A percentile compares a stretch with the other conserved stretches of the same genome.
Conservation (phyloP, 75 land plant species). For the Gnetum montanum region DNA sequence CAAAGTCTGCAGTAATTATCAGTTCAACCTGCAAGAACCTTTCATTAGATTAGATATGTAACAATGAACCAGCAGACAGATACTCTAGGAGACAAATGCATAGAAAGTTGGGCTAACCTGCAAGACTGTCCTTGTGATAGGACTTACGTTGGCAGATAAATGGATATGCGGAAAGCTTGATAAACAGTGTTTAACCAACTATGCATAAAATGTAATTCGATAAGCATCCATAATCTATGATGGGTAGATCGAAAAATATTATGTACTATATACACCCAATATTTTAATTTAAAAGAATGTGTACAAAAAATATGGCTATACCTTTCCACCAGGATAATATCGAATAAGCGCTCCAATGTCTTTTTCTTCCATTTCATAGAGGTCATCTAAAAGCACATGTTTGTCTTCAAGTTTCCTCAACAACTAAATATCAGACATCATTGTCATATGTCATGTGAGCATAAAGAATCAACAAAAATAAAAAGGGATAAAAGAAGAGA, state of each 20-base stretch:
- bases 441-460: neutral
- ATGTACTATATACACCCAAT: too few species aligned
- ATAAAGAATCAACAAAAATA: neutral
- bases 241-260: too few species aligned
- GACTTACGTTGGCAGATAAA: conserved; percentile 88
- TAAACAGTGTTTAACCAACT: conserved; percentile 81
- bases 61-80: too few species aligned
- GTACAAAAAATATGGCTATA: too few species aligned
- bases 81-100: too few species aligned
- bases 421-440: conserved; percentile 37
- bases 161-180: conserved; percentile 78
- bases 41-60: neutral
- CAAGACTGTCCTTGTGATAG: conserved; percentile 92
- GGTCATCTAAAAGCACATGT: conserved; percentile 55
- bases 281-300: too few species aligned
- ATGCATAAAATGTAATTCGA: too few species aligned
- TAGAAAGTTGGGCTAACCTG: conserved; percentile 39
- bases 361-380: conserved; percentile 90
- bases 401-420: conserved; percentile 88
- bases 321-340: conserved; percentile 90
- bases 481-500: neutral
- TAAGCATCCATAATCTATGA: too few species aligned
- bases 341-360: conserved; percentile 89
- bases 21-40: conserved; percentile 74
- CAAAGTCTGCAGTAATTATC: conserved; percentile 69